A percentile compares a stretch with the other conserved stretches of the same genome.
Conservation (phyloP, 805 yeast genomes). For the Kuraishia floccosa region DNA sequence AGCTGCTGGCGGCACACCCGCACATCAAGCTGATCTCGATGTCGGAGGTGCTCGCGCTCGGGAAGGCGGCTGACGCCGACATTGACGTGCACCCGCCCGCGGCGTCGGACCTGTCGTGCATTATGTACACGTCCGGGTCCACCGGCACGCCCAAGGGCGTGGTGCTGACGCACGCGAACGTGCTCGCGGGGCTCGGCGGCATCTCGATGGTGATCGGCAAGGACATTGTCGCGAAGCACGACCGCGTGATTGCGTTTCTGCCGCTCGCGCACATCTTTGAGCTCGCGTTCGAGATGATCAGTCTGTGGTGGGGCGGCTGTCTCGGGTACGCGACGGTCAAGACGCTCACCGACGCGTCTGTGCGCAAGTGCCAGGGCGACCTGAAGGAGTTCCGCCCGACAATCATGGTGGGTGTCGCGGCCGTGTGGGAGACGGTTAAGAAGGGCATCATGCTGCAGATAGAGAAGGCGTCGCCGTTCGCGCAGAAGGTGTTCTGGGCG, state of each 20-base stretch:
- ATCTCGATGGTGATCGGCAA: conserved; percentile 51
- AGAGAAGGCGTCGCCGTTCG: conserved; percentile 46
- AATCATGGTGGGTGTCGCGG: conserved; percentile 96
- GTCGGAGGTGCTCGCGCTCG: conserved; percentile 56
- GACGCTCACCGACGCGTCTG: conserved; percentile 75
- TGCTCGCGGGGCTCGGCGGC: conserved; percentile 85
- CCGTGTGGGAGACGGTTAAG: conserved; percentile 93
- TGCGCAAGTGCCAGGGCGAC: conserved; percentile 82
- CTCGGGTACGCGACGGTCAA: conserved; percentile 90
- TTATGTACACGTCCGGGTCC: conserved; percentile 84
- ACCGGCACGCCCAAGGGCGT: conserved; percentile 86
- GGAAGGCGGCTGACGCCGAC: conserved; percentile 35
- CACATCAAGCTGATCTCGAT: conserved; percentile 58
- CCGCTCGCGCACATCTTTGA: conserved; percentile 97
- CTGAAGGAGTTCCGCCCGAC: conserved; percentile 82
- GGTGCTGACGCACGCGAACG: conserved; percentile 49
- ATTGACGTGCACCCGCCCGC: conserved; percentile 31
- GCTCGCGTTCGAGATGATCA: conserved; percentile 70
- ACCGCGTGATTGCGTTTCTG: conserved; percentile 76
- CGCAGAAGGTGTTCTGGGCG: conserved; percentile 82
- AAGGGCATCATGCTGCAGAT: conserved; percentile 84
- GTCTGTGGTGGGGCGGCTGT: conserved; percentile 82
- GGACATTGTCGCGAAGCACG: conserved; percentile 36
- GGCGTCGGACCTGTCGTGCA: conserved; percentile 55
- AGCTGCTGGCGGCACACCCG: conserved; percentile 59